Base-by-base conservation (phyloP, 116 monocot species). In the Papilionanthe hybrid region DNA sequence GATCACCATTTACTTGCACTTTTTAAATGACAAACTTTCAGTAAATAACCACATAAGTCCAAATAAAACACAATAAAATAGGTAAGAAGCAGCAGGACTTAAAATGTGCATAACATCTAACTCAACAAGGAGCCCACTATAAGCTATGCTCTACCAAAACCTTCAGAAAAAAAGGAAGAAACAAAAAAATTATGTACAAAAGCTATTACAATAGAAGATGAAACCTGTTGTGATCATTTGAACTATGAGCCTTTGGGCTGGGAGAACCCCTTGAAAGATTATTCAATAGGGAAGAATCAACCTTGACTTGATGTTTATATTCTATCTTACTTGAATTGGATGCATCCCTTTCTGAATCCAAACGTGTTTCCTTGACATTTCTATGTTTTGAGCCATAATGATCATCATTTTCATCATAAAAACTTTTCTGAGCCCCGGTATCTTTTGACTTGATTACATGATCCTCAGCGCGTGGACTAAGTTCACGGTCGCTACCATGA, bases 361-460 rank as follows among this genome's bases (percentile, higher is more conserved):
- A 75, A 43, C 67, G 83, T 48, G 37, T 67, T 55, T 90, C 84
- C 78, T 88, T 91, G 12, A 76, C 67, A 83, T 69, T 86, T 82
- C 80, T 76, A 23, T 77, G 18, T 72, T 88, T 90, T 23, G 71
- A 44, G 79, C 86, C 88, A 79, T 11, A 60, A 58, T 80, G 76
- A 56, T 83, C 88, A 17, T 85, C 85, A 60, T 67, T 79, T 76
- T 87, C 90, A 87, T 88, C 87, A 83, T 75, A 85, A 57, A 47
- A 81, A 53, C 81, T 90, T 85, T 91, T 95, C 75, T 81, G 89
- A 83, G 86, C 96, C 73, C 82, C 81, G 44, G 29, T 80, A 78
- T 89, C 88, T 80, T 81, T 90, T 44, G 68, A 43, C 72, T 79
- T 91, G 13, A 56, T 66, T 22, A 58, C 82, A 30, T 78, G 37